phyloP scores from a whole-genome alignment of 306 rosid species.

The Pyrus communis region DNA sequence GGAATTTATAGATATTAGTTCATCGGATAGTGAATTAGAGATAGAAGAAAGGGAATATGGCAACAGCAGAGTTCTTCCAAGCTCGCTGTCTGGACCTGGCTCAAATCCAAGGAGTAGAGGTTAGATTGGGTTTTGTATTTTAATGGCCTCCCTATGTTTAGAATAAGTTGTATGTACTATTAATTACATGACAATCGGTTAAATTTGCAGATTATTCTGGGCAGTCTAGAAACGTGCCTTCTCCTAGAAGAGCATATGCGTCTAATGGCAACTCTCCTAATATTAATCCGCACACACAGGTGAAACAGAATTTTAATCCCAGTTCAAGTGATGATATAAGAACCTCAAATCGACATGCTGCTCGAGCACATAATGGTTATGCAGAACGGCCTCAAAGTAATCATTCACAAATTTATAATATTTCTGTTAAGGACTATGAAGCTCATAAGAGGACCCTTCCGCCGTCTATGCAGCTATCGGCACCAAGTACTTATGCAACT shows the following conservation, averaged over 20 bases:
- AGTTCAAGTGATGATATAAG: slow-evolving; percentile 33
- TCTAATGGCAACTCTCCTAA: slow-evolving; percentile 35
- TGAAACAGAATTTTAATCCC: slow-evolving; percentile 18
- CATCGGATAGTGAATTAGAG: slow-evolving; percentile 80
- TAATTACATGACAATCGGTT: slow-evolving; percentile 4
- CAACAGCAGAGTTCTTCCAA: slow-evolving; percentile 46
- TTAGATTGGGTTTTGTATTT: slow-evolving; percentile 19
- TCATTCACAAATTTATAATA: slow-evolving; percentile 37
- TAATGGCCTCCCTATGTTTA: neutral
- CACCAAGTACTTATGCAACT: slow-evolving; percentile 23
- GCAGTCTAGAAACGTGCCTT: slow-evolving; percentile 26
- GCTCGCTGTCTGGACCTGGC: slow-evolving; percentile 37
- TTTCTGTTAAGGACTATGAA: slow-evolving; percentile 37
- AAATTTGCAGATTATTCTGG: slow-evolving; percentile 43
- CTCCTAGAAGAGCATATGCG: slow-evolving; percentile 40
- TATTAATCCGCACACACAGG: slow-evolving; percentile 27
- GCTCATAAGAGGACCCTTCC: slow-evolving; percentile 70
- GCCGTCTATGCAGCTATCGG: slow-evolving; percentile 20
- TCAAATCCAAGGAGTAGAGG: slow-evolving; percentile 37
- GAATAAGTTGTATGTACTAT: neutral
- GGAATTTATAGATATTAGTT: slow-evolving; percentile 53
- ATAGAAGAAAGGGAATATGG: slow-evolving; percentile 29
- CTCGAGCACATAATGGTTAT: slow-evolving; percentile 35
- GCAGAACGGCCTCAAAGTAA: slow-evolving; percentile 28
- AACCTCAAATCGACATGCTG: slow-evolving; percentile 25